Evolutionary conservation across 192 early-diverging fungal species (phyloP).

Genomic region (Diversispora eburnea): DNA sequence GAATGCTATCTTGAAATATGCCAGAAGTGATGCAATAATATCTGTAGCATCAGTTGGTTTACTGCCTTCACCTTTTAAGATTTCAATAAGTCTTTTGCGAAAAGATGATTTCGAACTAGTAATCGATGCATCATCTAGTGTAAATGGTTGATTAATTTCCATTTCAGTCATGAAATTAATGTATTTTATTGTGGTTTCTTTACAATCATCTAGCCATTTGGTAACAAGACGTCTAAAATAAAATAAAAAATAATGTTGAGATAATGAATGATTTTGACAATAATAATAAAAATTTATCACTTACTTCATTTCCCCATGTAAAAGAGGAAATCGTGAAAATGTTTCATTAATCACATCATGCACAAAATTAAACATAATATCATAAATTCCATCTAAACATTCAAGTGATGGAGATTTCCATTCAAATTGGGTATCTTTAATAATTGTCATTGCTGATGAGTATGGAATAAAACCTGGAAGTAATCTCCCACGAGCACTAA

Average conservation of each 20-base stretch:
- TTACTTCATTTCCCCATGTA: neutral
- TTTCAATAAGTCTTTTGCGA: neutral
- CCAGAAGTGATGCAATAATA: neutral
- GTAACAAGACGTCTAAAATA: neutral
- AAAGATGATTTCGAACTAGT: neutral
- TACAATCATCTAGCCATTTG: neutral
- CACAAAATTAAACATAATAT: neutral
- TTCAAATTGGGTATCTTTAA: neutral
- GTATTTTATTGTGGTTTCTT: neutral
- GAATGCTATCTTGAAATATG: neutral
- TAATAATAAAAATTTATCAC: neutral
- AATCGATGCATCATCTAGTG: conserved; percentile 6
- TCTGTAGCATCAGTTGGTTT: neutral
- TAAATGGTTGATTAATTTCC: neutral
- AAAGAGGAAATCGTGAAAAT: conserved; percentile 3
- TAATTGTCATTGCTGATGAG: neutral
- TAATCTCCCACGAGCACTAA: neutral
- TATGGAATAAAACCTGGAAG: conserved; percentile 1
- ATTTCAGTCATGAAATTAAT: neutral
- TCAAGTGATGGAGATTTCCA: neutral
- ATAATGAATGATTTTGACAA: neutral
- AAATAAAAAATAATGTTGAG: neutral
- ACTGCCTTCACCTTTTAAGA: neutral
- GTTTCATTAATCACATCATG: neutral
- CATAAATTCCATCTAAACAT: conserved; percentile 9